These are phyloP conservation scores for Fraxinus excelsior DNA, from an alignment of 257 asterid species.

Conservation along the genomic window DNA sequence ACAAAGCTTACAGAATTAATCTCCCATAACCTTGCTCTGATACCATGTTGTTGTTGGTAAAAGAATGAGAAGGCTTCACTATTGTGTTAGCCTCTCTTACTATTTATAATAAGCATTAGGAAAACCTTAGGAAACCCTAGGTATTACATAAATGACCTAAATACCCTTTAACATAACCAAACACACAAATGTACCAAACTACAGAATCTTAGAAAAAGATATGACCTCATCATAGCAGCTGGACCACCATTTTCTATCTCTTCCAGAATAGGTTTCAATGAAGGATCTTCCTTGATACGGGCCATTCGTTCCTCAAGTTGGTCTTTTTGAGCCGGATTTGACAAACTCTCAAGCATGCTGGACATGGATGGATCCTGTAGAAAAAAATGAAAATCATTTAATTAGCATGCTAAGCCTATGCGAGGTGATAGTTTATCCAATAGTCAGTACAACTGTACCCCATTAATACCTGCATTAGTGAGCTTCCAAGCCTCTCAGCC, in stretches of 20 bases:
- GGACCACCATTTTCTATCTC: conserved; percentile 98
- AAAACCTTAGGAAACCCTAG: too few species aligned
- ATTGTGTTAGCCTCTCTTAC: too few species aligned
- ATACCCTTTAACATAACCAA: too few species aligned
- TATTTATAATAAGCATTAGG: too few species aligned
- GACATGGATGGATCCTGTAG: conserved; percentile 95
- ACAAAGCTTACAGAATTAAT: too few species aligned
- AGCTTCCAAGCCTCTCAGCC: conserved; percentile 94
- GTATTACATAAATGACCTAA: too few species aligned
- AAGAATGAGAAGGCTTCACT: too few species aligned
- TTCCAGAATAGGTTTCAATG: conserved; percentile 90
- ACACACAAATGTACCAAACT: too few species aligned
- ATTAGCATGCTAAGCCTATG: background rate
- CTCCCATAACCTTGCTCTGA: too few species aligned
- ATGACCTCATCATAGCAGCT: conserved; percentile 98
- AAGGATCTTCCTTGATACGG: conserved; percentile 84
- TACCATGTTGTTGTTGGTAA: too few species aligned
- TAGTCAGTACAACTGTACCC: conserved; percentile 10
- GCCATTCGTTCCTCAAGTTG: conserved; percentile 92
- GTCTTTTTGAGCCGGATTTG: conserved; percentile 77
- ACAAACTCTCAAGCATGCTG: conserved; percentile 85
- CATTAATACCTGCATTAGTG: conserved; percentile 79
- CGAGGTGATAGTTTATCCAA: background rate
- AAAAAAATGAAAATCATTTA: conserved; percentile 16
- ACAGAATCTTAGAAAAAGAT: background rate